Evolutionary conservation across 208 protist genomes (phyloP), one percentile per base, ranked within the genome.

Genomic region (Trypanosomatidae sp.): DNA sequence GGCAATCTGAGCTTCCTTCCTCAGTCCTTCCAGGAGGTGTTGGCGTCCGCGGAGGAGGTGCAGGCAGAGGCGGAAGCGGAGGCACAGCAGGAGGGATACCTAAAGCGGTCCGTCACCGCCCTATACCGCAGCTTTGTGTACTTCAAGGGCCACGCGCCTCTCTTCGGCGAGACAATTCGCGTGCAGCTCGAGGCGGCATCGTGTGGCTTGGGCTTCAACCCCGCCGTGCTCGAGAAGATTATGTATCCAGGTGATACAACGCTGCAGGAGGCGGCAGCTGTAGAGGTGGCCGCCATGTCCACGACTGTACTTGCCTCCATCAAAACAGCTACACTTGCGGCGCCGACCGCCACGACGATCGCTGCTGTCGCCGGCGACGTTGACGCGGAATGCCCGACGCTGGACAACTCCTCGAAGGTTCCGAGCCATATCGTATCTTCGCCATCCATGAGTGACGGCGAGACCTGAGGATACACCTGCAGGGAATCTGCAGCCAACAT

Each of bases 71-170:
- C 79, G 41, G 56, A 79, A 71, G 65, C 69, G 56, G 76, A 87
- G 62, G 17, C 56, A 41, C 69, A 90, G 65, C 81, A 84, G 52
- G 73, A 71, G 67, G 68, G 58, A 0, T 88, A 91, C 56, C 36
- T 95, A 43, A 80, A 88, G 71, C 84, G 82, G 12, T 65, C 75
- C 28, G 78, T 91, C 8, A 72, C 87, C 3, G 60, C 68, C 1
- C 70, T 92, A 9, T 91, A 93, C 78, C 68, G 80, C 6, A 87
- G 83, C 43, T 81, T 87, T 22, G 80, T 87, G 10, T 82, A 84
- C 43, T 88, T 92, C 36, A 72, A 80, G 17, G 74, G 74, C 46
- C 80, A 87, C 62, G 78, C 74, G 4, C 83, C 91, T 25, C 79
- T 72, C 33, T 78, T 88, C 49, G 89, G 66, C 3, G 52, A 77